Percentiles rank a stretch among this genome's conserved stretches.
Conservation (phyloP, 2,329 filamentous ascomycete genomes). For the Claviceps citrina region DNA sequence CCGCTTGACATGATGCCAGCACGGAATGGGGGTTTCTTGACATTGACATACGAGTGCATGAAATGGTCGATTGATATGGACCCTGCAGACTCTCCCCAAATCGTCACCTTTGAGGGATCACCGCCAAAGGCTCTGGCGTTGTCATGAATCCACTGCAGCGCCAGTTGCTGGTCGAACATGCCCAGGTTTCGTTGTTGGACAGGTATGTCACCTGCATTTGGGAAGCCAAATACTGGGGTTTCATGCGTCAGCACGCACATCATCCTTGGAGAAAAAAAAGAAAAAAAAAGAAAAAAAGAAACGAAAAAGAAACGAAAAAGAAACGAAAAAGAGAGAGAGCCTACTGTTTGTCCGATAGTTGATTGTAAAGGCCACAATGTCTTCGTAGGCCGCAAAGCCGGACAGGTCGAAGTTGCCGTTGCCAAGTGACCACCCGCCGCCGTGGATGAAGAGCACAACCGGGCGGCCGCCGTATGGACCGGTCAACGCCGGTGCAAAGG, state of each 20-base stretch:
- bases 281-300: not conserved
- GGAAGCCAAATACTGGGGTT: constrained; percentile 24
- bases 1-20: constrained; percentile 16
- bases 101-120: constrained; percentile 12
- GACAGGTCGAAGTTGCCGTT: constrained; percentile 12
- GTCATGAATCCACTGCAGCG: constrained; percentile 14
- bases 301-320: not conserved
- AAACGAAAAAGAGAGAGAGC: not conserved
- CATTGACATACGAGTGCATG: constrained; percentile 10
- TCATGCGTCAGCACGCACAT: not conserved
- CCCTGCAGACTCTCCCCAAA: constrained; percentile 17
- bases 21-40: constrained; percentile 10
- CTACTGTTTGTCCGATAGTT: constrained; percentile 15
- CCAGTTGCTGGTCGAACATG: constrained; percentile 14
- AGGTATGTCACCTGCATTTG: constrained; percentile 25
- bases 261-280: not conserved
- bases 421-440: constrained; percentile 13
- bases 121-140: constrained; percentile 15
- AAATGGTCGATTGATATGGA: constrained; percentile 18
- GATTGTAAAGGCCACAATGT: constrained; percentile 13
- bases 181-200: constrained; percentile 19
- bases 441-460: constrained; percentile 14
- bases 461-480: constrained; percentile 7
- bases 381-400: constrained; percentile 14
- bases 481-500: constrained; percentile 11